Conservation (phyloP, 2,329 filamentous ascomycete genomes). For the Lasiodiplodia theobromae region DNA sequence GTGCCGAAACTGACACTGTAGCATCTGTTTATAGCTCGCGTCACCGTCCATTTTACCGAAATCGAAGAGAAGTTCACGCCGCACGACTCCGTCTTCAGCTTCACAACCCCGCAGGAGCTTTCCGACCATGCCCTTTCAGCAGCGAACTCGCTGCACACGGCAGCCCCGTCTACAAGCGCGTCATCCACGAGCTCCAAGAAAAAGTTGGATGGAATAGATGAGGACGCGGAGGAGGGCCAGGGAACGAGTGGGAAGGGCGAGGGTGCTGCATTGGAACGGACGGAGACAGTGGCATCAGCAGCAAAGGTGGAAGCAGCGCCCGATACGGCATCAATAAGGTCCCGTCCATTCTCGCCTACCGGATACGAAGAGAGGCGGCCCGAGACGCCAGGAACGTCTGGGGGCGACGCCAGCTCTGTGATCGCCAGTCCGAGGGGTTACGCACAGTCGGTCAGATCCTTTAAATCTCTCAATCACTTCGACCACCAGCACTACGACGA, state of each 20-base stretch:
- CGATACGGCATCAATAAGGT: slow-evolving; percentile 20
- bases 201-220: slow-evolving; percentile 89
- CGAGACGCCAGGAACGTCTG: slow-evolving; percentile 24
- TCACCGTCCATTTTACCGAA: slow-evolving; percentile 72
- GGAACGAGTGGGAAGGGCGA: slow-evolving; percentile 6
- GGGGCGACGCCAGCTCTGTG: slow-evolving; percentile 35
- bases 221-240: slow-evolving; percentile 79
- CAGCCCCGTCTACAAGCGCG: slow-evolving; percentile 77
- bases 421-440: slow-evolving; percentile 33
- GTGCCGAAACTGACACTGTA: slow-evolving; percentile 10
- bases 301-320: slow-evolving; percentile 28
- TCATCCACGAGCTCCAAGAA: slow-evolving; percentile 75
- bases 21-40: slow-evolving; percentile 68
- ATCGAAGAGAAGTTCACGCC: slow-evolving; percentile 75
- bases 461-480: slow-evolving; percentile 30
- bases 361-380: slow-evolving; percentile 22
- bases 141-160: slow-evolving; percentile 87
- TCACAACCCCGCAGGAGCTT: slow-evolving; percentile 76
- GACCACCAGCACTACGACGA: slow-evolving; percentile 30
- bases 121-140: slow-evolving; percentile 88
- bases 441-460: slow-evolving; percentile 29
- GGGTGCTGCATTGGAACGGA: slow-evolving; percentile 21
- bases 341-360: slow-evolving; percentile 22
- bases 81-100: slow-evolving; percentile 83
- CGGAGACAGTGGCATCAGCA: slow-evolving; percentile 20